Conservation (phyloP, 202 grass and related monocot species). For the Saccharum hybrid region DNA sequence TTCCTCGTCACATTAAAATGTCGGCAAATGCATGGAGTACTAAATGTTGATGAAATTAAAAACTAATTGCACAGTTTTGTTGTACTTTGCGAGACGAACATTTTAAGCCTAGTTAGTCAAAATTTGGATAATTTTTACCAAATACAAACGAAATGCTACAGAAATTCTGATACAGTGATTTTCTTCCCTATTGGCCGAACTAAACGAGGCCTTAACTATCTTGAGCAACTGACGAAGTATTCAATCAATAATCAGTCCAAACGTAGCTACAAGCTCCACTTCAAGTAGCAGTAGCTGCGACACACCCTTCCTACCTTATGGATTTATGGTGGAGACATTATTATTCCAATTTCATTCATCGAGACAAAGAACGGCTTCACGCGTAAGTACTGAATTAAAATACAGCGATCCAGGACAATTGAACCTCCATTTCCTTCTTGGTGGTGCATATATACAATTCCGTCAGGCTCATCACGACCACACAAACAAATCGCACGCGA, state of each 20-base stretch:
- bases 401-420: neutral
- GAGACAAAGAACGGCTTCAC: slow-evolving; percentile 41
- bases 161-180: too few relatives aligned
- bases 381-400: slow-evolving; percentile 17
- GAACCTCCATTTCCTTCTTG: neutral
- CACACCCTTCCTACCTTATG: slow-evolving; percentile 28
- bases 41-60: too few relatives aligned
- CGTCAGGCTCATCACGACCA: neutral
- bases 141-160: too few relatives aligned
- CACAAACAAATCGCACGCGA: neutral
- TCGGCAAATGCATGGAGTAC: too few relatives aligned
- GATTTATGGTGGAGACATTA: slow-evolving; percentile 19
- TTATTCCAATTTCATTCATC: neutral
- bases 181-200: too few relatives aligned
- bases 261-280: neutral
- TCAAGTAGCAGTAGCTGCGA: slow-evolving; percentile 18
- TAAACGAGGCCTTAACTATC: neutral
- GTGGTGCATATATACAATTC: neutral
- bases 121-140: too few relatives aligned
- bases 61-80: too few relatives aligned
- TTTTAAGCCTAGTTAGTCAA: too few relatives aligned
- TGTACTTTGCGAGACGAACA: too few relatives aligned
- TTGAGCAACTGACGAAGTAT: neutral
- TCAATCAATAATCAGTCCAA: neutral
- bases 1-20: too few relatives aligned